Evolutionary conservation across 768 basidiomycete species (phyloP), one percentile per base, ranked within the genome.

Genomic region (Hypholoma sublateritium): DNA sequence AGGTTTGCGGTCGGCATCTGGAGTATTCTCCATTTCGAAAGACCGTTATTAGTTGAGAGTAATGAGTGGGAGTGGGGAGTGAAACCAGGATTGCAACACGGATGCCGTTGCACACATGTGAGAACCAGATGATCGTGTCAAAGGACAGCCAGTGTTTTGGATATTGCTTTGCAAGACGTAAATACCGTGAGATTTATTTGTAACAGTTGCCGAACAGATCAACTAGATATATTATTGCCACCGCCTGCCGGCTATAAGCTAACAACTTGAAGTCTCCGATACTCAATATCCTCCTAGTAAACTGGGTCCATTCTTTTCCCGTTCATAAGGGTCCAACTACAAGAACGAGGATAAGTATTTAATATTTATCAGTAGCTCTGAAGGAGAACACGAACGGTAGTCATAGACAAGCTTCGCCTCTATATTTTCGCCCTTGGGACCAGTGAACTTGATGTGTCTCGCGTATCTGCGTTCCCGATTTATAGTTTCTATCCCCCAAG

Each of bases 401-500:
- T 90, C 86, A 58, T 89, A 91, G 17, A 87, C 75, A 39, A 90
- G 66, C 37, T 76, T 80, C 7, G 76, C 73, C 55, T 81, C 73
- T 46, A 89, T 82, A 35, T 82, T 80, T 61, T 86, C 80, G 9
- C 74, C 82, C 28, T 74, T 65, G 4, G 87, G 80, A 0, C 87
- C 87, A 6, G 79, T 83, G 68, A 90, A 90, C 59, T 79, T 77
- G 59, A 88, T 70, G 61, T 80, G 84, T 53, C 88, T 77, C 4
- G 78, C 74, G 62, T 89, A 84, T 57, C 85, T 74, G 62, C 85
- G 80, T 65, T 83, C 81, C 22, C 77, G 83, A 14, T 87, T 71
- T 59, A 86, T 72, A 4, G 75, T 74, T 62, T 87, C 77, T 21
- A 90, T 77, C 21, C 88, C 89, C 89, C 88, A 91, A 14, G 77